Evolutionary conservation across 306 rosid species (phyloP).

Genomic region (Quillaja saponaria): DNA sequence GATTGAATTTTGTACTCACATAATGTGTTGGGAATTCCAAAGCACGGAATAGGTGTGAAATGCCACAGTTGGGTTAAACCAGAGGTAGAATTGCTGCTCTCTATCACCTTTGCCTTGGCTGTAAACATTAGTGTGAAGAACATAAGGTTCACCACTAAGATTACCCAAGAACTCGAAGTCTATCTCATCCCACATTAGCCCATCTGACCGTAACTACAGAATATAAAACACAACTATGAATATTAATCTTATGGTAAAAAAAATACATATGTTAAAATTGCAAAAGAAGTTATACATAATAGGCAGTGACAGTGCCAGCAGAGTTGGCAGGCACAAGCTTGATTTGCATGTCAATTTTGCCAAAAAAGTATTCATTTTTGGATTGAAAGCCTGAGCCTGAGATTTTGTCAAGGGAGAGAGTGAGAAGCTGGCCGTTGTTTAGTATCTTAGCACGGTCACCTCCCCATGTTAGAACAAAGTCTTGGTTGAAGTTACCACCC

Average conservation of each 20-base stretch:
- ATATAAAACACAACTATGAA: no score
- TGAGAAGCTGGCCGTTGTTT: constrained; percentile 39
- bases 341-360: constrained; percentile 46
- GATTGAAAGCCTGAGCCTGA: constrained; percentile 57
- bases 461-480: constrained; percentile 45
- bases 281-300: no score
- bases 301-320: constrained; percentile 62
- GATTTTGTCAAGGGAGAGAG: constrained; percentile 43
- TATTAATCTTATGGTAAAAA: no score
- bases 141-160: constrained; percentile 63
- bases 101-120: constrained; percentile 71
- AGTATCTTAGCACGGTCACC: constrained; percentile 43
- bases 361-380: constrained; percentile 39
- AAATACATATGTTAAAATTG: no score
- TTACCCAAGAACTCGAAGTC: constrained; percentile 82
- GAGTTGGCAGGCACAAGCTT: constrained; percentile 52
- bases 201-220: constrained; percentile 42
- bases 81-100: constrained; percentile 70
- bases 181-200: constrained; percentile 64
- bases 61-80: constrained; percentile 74
- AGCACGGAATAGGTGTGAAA: constrained; percentile 68
- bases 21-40: constrained; percentile 56
- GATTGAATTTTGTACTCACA: no score
- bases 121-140: constrained; percentile 60
- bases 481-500: constrained; percentile 30